phyloP scores from a whole-genome alignment of 1,284 basidiomycete species.

The Naganishia sp. region DNA sequence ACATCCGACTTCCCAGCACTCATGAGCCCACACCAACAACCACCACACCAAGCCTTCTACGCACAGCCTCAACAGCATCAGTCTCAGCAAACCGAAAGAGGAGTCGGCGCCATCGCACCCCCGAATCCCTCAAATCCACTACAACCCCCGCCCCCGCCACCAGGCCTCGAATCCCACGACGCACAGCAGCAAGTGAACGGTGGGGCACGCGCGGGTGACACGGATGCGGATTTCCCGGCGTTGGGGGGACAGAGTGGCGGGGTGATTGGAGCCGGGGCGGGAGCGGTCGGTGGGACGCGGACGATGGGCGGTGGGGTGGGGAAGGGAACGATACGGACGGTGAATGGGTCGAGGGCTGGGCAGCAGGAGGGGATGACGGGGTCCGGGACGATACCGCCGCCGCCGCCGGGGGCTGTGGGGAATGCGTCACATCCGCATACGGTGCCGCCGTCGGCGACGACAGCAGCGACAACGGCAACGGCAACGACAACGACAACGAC shows the following conservation, averaged over 20 bases:
- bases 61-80: slow-evolving; percentile 3
- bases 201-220: not conserved
- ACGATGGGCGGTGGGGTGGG: not conserved
- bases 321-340: not conserved
- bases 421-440: not conserved
- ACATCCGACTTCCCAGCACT: slow-evolving; percentile 28
- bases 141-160: slow-evolving; percentile 10
- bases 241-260: slow-evolving; percentile 4
- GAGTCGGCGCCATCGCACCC: not conserved
- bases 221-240: slow-evolving; percentile 22
- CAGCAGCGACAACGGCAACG: slow-evolving; percentile 28
- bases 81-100: not conserved
- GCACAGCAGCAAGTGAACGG: not conserved
- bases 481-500: slow-evolving; percentile 35
- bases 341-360: not conserved
- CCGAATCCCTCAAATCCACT: not conserved
- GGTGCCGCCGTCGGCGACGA: slow-evolving; percentile 32
- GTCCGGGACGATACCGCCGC: slow-evolving; percentile 5
- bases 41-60: slow-evolving; percentile 38
- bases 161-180: slow-evolving; percentile 5
- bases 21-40: slow-evolving; percentile 50
- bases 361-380: not conserved
- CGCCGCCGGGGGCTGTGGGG: not conserved
- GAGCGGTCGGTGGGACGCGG: too few relatives aligned
- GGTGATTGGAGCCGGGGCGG: slow-evolving; percentile 1